A percentile compares a stretch with the other conserved stretches of the same genome.
Conservation (phyloP, 1,139 yeast genomes). For the Debaryomyces sp. region DNA sequence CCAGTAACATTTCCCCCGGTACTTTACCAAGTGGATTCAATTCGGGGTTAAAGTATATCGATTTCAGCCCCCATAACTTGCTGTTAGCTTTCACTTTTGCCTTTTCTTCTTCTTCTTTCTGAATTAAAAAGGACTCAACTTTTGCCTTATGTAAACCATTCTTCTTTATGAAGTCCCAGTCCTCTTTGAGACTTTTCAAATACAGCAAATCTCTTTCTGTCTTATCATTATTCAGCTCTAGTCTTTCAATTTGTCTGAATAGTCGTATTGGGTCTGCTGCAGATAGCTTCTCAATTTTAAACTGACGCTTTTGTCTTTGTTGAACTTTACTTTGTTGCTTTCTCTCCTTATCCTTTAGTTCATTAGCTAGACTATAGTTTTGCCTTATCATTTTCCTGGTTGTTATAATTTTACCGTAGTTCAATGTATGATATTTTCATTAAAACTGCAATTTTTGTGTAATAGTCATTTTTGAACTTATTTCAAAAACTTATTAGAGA, state of each 20-base stretch:
- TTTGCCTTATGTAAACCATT: conserved; percentile 37
- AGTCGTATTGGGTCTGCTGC: conserved; percentile 38
- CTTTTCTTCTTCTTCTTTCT: conserved; percentile 19
- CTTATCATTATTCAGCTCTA: conserved; percentile 19
- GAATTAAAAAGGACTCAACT: conserved; percentile 25
- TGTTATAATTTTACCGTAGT: background rate
- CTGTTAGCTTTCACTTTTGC: conserved; percentile 21
- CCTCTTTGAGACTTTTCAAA: conserved; percentile 32
- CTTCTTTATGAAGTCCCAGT: conserved; percentile 44
- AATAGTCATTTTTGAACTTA: background rate
- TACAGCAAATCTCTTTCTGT: conserved; percentile 26
- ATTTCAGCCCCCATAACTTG: conserved; percentile 41
- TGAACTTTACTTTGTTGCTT: conserved; percentile 41
- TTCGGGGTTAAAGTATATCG: conserved; percentile 49
- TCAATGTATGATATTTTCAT: background rate
- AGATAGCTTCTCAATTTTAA: conserved; percentile 27
- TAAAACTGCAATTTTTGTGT: background rate
- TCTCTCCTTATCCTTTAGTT: conserved; percentile 41
- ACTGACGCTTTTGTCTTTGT: conserved; percentile 40
- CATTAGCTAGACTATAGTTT: conserved; percentile 47
- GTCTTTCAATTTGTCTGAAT: conserved; percentile 30
- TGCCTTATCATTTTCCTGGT: conserved; percentile 38
- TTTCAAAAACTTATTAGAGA: background rate
- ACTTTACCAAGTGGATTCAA: conserved; percentile 50
- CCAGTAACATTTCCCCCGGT: conserved; percentile 23